These are phyloP conservation scores for Staphylotrichum longicolle DNA, from an alignment of 495 filamentous ascomycete genomes.

Conservation along the genomic window DNA sequence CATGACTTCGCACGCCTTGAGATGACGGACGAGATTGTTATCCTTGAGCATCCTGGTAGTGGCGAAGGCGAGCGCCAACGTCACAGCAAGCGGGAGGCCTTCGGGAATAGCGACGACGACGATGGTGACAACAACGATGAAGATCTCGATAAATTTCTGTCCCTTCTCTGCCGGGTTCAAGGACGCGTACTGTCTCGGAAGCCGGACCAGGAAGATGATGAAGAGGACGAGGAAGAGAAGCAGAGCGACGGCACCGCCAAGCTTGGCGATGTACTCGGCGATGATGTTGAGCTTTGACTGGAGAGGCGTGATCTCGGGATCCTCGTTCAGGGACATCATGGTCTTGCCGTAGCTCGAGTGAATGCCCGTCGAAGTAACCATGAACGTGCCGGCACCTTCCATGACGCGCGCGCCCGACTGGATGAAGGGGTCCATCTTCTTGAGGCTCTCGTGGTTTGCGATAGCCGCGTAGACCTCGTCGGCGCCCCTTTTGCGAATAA, in stretches of 20 bases:
- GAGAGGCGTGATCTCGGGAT: slow-evolving; percentile 88
- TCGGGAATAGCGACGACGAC: slow-evolving; percentile 95
- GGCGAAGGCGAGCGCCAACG: slow-evolving; percentile 88
- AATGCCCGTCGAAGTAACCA: slow-evolving; percentile 85
- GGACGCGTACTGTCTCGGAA: slow-evolving; percentile 50
- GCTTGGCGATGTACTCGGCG: slow-evolving; percentile 90
- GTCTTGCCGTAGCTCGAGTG: slow-evolving; percentile 88
- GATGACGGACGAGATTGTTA: slow-evolving; percentile 86
- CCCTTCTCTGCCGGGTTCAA: slow-evolving; percentile 68
- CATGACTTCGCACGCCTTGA: slow-evolving; percentile 98
- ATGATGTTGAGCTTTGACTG: slow-evolving; percentile 89
- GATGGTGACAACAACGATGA: slow-evolving; percentile 92
- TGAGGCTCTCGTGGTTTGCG: slow-evolving; percentile 67
- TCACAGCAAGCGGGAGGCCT: slow-evolving; percentile 88
- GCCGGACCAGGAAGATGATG: slow-evolving; percentile 76
- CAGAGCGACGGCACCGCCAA: slow-evolving; percentile 79
- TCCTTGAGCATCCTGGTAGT: slow-evolving; percentile 94
- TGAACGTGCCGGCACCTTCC: slow-evolving; percentile 82
- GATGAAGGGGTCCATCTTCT: slow-evolving; percentile 91
- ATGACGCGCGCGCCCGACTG: slow-evolving; percentile 89
- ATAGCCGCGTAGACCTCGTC: slow-evolving; percentile 82
- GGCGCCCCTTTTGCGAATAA: slow-evolving; percentile 67
- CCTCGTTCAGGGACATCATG: slow-evolving; percentile 88
- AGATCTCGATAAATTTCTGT: slow-evolving; percentile 83
- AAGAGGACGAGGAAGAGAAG: slow-evolving; percentile 88